A percentile compares a stretch with the other conserved stretches of the same genome.
phyloP scores from a whole-genome alignment of 1,284 basidiomycete genomes.

The Cerioporus squamosus region DNA sequence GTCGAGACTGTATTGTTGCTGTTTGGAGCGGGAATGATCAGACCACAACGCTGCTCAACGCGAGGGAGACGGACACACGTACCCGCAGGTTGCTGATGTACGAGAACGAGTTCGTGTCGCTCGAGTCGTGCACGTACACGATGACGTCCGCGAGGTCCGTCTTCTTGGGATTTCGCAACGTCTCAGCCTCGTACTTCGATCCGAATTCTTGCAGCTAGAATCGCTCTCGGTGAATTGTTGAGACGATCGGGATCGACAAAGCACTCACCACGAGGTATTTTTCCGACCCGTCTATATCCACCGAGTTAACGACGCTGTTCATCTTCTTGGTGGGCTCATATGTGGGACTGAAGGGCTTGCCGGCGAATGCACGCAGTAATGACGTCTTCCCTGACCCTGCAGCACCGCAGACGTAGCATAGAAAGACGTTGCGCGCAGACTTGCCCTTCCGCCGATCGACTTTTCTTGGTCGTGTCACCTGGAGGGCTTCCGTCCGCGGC shows the following conservation, averaged over 20 bases:
- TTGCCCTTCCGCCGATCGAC: slow-evolving; percentile 88
- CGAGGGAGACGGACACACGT: slow-evolving; percentile 40
- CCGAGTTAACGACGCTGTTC: slow-evolving; percentile 92
- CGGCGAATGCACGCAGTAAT: slow-evolving; percentile 83
- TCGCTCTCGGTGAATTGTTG: background rate
- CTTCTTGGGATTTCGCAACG: slow-evolving; percentile 88
- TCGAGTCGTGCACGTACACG: slow-evolving; percentile 96
- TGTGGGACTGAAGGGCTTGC: slow-evolving; percentile 70
- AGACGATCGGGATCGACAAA: background rate
- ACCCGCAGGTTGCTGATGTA: slow-evolving; percentile 97
- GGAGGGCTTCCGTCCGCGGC: slow-evolving; percentile 78
- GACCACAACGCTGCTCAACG: background rate
- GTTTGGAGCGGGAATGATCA: slow-evolving; percentile 15
- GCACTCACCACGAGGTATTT: slow-evolving; percentile 91
- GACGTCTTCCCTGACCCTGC: slow-evolving; percentile 96
- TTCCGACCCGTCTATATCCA: slow-evolving; percentile 93
- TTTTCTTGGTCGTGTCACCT: slow-evolving; percentile 82
- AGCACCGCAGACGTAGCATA: slow-evolving; percentile 93
- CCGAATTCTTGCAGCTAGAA: slow-evolving; percentile 94
- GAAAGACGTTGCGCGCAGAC: slow-evolving; percentile 87
- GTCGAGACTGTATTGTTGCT: slow-evolving; percentile 97
- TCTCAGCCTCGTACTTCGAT: slow-evolving; percentile 92
- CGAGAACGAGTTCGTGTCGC: slow-evolving; percentile 98
- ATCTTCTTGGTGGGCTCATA: slow-evolving; percentile 92
- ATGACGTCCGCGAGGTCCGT: slow-evolving; percentile 93